Evolutionary conservation across 139 green algal species (phyloP), one percentile per base, ranked within the genome.

Genomic region (Chlorella ohadii): DNA sequence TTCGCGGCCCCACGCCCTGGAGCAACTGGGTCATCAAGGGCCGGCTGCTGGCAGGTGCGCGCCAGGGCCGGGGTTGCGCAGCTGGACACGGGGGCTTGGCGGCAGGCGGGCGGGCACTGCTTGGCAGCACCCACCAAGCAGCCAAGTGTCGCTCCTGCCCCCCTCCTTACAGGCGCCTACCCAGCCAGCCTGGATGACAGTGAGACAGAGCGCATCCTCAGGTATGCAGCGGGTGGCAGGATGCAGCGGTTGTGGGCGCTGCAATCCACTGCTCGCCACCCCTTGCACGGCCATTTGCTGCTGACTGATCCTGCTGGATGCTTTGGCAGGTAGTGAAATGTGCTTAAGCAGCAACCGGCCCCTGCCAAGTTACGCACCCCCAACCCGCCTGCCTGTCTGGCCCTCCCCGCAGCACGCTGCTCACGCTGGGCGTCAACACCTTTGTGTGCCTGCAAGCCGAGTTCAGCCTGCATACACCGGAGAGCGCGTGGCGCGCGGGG

Each of bases 381-480:
- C 44, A 51, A 16, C 7, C 44, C 44, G 7, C 9, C 44, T 51
- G 44, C 44, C 44, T 9, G n/a, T n/a, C n/a, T n/a, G n/a, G n/a
- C 9, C 44, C 44, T 16, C 44, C 44, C 44, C 51, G 51, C 51
- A 59, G 51, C 2, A 88, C 83, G 1, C 85, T 97, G 71, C 93
- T 96, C n/a, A 89, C 94, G 84, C 84, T 95, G 25, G 94, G 94
- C 31, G 88, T 96, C 3, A 94, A 94, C 82, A 95, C 92, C 0
- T 97, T 97, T 78, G 94, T 97, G 17, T 97, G 94, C 85, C 81
- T 97, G 20, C 94, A 97, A 90, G 93, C 93, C 17, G 94, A 97
- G 67, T 93, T 96, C 6, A 92, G 74, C 63, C 92, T 96, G 36
- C 90, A 94, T 61, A 92, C 90, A 2, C 88, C 91, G 15, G 93